phyloP scores from a whole-genome alignment of 768 basidiomycete genomes.

The Boletales sp. region DNA sequence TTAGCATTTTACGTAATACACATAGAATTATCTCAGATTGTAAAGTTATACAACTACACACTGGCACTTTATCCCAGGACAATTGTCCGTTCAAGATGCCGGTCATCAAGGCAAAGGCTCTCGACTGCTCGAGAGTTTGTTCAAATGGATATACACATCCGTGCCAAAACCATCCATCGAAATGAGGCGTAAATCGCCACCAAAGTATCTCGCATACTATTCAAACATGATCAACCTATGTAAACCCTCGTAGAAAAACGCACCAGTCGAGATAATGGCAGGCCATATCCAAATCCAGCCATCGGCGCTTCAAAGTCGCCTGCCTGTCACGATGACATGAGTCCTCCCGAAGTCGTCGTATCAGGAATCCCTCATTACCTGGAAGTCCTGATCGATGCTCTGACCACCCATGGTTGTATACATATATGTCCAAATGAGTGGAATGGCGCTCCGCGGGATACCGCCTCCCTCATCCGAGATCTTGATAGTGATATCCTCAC shows the following conservation, averaged over 20 bases:
- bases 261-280: slow-evolving; percentile 91
- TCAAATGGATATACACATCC: slow-evolving; percentile 91
- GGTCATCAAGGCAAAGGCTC: slow-evolving; percentile 58
- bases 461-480: slow-evolving; percentile 95
- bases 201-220: slow-evolving; percentile 93
- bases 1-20: slow-evolving; percentile 2
- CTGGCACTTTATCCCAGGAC: too few relatives aligned
- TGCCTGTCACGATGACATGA: slow-evolving; percentile 35
- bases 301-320: slow-evolving; percentile 96
- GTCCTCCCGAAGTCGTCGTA: neutral
- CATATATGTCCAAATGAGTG: slow-evolving; percentile 99
- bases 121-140: slow-evolving; percentile 76
- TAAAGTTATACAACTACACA: too few relatives aligned
- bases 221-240: neutral
- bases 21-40: neutral
- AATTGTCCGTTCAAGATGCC: too few relatives aligned
- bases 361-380: slow-evolving; percentile 6
- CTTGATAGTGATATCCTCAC: slow-evolving; percentile 98
- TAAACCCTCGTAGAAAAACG: slow-evolving; percentile 23
- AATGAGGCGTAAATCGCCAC: slow-evolving; percentile 87
- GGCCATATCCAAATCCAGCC: slow-evolving; percentile 94
- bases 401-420: slow-evolving; percentile 80
- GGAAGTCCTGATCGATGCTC: slow-evolving; percentile 72
- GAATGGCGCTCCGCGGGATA: slow-evolving; percentile 80
- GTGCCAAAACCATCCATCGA: slow-evolving; percentile 99